Conservation (phyloP, 495 filamentous ascomycete genomes). For the Choiromyces venosus region DNA sequence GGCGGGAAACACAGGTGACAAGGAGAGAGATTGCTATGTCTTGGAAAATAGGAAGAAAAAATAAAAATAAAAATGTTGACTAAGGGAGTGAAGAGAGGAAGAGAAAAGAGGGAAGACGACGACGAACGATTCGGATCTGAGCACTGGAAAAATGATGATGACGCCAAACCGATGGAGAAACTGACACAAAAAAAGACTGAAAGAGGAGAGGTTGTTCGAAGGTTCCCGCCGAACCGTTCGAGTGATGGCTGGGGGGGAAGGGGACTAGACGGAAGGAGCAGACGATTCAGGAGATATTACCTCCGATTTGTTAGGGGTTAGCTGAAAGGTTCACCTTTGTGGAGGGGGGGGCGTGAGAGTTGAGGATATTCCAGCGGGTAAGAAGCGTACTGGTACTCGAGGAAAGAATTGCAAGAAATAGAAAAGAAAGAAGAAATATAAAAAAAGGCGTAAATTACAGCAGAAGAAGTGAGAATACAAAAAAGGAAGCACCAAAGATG, state of each 20-base stretch:
- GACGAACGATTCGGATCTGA: neutral
- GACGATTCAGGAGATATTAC: neutral
- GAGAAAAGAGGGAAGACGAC: neutral
- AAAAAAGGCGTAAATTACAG: neutral
- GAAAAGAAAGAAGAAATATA: too few species aligned
- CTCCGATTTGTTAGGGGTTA: neutral
- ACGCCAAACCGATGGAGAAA: neutral
- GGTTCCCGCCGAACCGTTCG: neutral
- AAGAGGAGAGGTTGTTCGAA: conserved; percentile 1
- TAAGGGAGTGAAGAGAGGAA: neutral
- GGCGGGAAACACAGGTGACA: neutral
- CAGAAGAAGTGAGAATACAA: neutral
- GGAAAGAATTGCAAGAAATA: neutral
- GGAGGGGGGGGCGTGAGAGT: neutral
- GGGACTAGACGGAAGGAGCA: neutral
- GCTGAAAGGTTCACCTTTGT: neutral
- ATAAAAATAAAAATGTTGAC: neutral
- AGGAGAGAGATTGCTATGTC: conserved; percentile 4
- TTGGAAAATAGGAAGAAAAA: neutral
- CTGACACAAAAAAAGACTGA: neutral
- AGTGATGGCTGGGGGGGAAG: neutral
- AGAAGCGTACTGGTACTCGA: neutral
- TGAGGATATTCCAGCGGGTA: neutral
- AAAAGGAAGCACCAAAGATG: neutral
- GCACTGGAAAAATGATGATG: neutral